phyloP scores from a whole-genome alignment of 2,329 filamentous ascomycete species.

The Paecilomyces dactylethromorphus region DNA sequence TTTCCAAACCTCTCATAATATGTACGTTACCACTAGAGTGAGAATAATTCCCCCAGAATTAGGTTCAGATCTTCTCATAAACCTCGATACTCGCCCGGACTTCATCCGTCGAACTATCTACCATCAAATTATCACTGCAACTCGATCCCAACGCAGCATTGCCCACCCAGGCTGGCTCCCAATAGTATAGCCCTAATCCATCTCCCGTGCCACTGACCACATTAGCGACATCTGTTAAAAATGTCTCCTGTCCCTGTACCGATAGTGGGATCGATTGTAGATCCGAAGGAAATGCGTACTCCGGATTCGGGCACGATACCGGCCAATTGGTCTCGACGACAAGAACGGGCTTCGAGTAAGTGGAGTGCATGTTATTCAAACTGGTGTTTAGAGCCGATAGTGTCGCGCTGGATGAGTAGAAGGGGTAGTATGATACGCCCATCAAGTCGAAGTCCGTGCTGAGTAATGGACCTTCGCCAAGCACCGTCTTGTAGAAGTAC shows the following conservation, averaged over 20 bases:
- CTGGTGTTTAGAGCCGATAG: conserved; percentile 51
- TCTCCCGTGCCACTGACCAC: conserved; percentile 48
- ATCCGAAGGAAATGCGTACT: conserved; percentile 55
- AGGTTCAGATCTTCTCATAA: conserved; percentile 40
- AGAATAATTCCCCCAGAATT: background rate
- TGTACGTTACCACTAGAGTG: background rate
- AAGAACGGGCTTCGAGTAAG: conserved; percentile 60
- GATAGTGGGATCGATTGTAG: conserved; percentile 55
- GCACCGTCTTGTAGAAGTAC: conserved; percentile 57
- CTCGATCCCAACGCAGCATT: conserved; percentile 60
- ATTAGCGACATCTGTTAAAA: conserved; percentile 53
- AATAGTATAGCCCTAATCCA: conserved; percentile 62
- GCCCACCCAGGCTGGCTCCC: conserved; percentile 66
- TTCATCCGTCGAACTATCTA: conserved; percentile 45
- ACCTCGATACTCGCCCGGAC: conserved; percentile 53
- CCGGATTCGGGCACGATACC: conserved; percentile 52
- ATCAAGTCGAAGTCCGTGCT: conserved; percentile 61
- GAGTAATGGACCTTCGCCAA: conserved; percentile 45
- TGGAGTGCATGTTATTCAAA: conserved; percentile 53
- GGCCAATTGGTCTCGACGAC: conserved; percentile 70
- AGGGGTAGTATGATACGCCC: conserved; percentile 68
- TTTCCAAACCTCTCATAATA: background rate
- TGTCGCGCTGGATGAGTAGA: conserved; percentile 57
- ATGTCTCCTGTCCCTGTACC: conserved; percentile 56
- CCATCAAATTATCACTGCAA: conserved; percentile 59